Evolutionary conservation across 805 yeast species (phyloP).

Genomic region (Candida piceae): DNA sequence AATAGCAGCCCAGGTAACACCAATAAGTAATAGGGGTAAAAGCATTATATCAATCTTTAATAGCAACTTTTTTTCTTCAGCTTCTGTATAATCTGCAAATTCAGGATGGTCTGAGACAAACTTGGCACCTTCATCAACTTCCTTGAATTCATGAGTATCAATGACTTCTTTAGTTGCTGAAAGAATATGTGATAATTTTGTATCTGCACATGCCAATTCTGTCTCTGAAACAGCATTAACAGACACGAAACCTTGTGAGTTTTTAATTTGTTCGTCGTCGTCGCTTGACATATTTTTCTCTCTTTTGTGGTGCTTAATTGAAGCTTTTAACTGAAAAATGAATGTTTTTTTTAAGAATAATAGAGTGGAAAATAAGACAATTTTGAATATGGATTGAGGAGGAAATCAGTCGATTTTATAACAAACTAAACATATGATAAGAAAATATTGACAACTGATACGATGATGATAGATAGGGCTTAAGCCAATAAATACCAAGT

Average conservation of each 20-base stretch:
- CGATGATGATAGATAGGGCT: no score
- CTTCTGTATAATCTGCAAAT: slow-evolving; percentile 18
- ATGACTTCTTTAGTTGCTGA: not conserved
- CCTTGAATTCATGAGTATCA: slow-evolving; percentile 1
- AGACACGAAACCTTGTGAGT: not conserved
- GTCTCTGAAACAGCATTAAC: not conserved
- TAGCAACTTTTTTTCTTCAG: slow-evolving; percentile 14
- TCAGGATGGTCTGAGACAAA: slow-evolving; percentile 21
- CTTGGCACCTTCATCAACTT: slow-evolving; percentile 23
- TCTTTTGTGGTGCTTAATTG: not conserved
- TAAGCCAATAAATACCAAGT: no score
- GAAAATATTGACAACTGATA: no score
- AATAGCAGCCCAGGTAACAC: slow-evolving; percentile 19
- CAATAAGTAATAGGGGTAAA: slow-evolving; percentile 17
- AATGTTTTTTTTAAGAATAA: no score
- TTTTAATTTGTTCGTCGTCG: not conserved
- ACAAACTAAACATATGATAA: no score
- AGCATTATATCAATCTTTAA: slow-evolving; percentile 17
- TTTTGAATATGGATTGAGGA: not conserved
- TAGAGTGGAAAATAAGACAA: no score
- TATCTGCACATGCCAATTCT: not conserved
- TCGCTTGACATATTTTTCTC: no score
- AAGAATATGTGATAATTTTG: not conserved
- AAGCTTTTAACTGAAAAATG: no score
- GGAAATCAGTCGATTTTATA: not conserved